Evolutionary conservation across 352 stramenopile species (phyloP).

Genomic region (Phytophthora pinifolia): DNA sequence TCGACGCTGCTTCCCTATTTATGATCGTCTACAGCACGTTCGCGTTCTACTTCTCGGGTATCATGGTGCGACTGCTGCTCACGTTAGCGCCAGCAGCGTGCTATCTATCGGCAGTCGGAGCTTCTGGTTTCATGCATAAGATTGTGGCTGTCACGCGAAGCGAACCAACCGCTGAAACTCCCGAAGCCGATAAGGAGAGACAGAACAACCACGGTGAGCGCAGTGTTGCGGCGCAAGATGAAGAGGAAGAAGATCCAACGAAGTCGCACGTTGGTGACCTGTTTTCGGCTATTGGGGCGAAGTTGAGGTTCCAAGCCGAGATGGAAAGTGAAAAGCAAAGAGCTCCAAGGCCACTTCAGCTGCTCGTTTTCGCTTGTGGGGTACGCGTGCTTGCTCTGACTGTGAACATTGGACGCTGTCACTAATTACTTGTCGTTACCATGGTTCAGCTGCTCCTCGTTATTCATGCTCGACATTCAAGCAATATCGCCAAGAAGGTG

Average conservation of each 20-base stretch:
- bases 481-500: constrained; percentile 62
- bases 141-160: constrained; percentile 29
- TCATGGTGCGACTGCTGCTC: constrained; percentile 93
- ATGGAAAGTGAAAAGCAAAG: constrained; percentile 15
- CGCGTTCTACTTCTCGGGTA: constrained; percentile 91
- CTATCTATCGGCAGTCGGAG: constrained; percentile 85
- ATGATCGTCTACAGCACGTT: constrained; percentile 93
- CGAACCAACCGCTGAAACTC: constrained; percentile 6
- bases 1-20: constrained; percentile 82
- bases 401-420: background rate
- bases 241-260: constrained; percentile 23
- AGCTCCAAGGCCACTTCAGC: constrained; percentile 19
- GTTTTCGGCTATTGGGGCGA: constrained; percentile 28
- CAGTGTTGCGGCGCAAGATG: background rate
- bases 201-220: background rate
- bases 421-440: constrained; percentile 4
- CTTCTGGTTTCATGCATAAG: constrained; percentile 64
- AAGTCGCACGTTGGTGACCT: constrained; percentile 32
- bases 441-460: constrained; percentile 57
- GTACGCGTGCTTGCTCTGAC: constrained; percentile 35
- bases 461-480: constrained; percentile 62
- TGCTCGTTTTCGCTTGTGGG: constrained; percentile 58
- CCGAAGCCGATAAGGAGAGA: background rate
- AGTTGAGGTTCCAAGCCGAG: constrained; percentile 34
- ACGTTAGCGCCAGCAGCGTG: constrained; percentile 90